These are phyloP conservation scores for Aphanomyces euteiches DNA, from an alignment of 352 stramenopile species.

Conservation along the genomic window DNA sequence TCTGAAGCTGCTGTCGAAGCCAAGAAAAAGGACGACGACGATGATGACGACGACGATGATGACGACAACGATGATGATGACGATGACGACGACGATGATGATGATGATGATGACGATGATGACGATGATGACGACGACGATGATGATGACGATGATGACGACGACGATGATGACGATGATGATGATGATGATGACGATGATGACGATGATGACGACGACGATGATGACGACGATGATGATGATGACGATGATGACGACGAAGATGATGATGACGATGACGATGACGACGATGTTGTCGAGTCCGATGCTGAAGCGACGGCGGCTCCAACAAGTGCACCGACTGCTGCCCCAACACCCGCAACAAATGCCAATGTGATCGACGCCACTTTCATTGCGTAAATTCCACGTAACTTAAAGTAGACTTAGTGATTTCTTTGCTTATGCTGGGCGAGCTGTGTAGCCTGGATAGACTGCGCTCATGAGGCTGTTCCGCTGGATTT, in stretches of 20 bases:
- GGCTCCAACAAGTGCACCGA: neutral
- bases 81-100: conserved; percentile 17
- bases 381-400: neutral
- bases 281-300: conserved; percentile 10
- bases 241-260: neutral
- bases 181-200: neutral
- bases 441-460: conserved; percentile 8
- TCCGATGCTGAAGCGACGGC: neutral
- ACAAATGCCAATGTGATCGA: neutral
- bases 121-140: conserved; percentile 10
- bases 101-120: conserved; percentile 7
- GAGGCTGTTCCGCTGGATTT: neutral
- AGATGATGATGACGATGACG: neutral
- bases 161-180: conserved; percentile 9
- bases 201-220: neutral
- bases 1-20: neutral
- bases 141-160: conserved; percentile 19
- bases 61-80: conserved; percentile 2
- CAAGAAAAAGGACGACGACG: neutral
- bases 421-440: neutral
- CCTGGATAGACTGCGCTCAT: neutral
- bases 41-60: conserved; percentile 10
- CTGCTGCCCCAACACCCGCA: neutral
- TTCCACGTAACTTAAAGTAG: neutral
- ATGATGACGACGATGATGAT: neutral